These are phyloP conservation scores for Crithidia acanthocephali DNA, from an alignment of 208 protist genomes.

Conservation along the genomic window DNA sequence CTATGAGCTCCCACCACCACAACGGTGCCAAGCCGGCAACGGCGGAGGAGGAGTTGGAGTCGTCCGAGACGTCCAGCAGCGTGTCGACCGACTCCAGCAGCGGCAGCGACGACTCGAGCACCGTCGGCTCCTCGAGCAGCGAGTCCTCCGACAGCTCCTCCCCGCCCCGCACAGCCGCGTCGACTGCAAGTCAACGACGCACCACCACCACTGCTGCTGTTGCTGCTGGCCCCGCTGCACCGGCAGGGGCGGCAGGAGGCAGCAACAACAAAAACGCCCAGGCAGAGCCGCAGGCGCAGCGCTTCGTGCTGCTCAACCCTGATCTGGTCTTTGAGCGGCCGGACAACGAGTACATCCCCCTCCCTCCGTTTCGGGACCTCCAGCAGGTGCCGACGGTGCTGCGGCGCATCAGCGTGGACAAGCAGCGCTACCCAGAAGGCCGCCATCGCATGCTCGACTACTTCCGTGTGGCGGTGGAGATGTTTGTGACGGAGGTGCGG, in stretches of 20 bases:
- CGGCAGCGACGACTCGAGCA: conserved; percentile 27
- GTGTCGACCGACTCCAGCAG: conserved; percentile 35
- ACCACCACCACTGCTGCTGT: background rate
- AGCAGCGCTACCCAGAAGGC: conserved; percentile 61
- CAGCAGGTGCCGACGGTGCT: conserved; percentile 38
- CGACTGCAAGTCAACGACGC: background rate
- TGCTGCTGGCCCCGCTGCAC: background rate
- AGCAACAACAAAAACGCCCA: background rate
- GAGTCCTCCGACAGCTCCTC: conserved; percentile 22
- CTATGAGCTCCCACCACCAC: too few relatives aligned
- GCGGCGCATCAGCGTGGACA: conserved; percentile 49
- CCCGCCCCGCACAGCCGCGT: background rate
- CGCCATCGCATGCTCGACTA: conserved; percentile 80
- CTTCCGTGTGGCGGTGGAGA: conserved; percentile 76
- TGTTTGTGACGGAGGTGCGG: conserved; percentile 74
- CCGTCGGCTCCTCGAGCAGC: conserved; percentile 23
- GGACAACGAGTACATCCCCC: conserved; percentile 77
- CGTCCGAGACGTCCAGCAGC: conserved; percentile 16
- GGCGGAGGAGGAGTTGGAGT: background rate
- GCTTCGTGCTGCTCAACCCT: conserved; percentile 60
- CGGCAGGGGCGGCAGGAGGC: background rate
- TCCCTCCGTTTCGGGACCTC: conserved; percentile 37
- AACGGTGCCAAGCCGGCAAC: background rate
- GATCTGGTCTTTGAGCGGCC: conserved; percentile 63
- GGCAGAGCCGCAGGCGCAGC: conserved; percentile 6